Evolutionary conservation across 2,329 filamentous ascomycete species (phyloP), one percentile per base, ranked within the genome.

Genomic region (Hirsutella thompsonii): DNA sequence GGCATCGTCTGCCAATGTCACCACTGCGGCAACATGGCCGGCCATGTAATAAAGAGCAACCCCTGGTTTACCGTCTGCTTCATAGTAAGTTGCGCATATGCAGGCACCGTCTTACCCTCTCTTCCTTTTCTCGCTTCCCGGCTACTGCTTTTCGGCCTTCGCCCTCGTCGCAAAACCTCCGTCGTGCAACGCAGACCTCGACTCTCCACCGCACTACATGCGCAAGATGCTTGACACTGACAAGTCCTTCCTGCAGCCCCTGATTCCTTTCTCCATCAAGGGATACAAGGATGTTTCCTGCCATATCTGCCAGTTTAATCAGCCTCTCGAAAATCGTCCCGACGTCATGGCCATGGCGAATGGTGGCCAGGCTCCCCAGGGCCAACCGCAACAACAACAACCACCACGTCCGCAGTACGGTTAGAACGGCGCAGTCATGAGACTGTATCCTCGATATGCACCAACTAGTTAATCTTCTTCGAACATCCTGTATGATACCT

Each of bases 51-150:
- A 53, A 80, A 80, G 58, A 71, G 69, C 44, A 69, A 79, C 44
- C 76, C 77, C 34, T 87, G 81, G 79, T 88, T 88, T 54, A 88
- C 83, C 5, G 79, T 88, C 54, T 88, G 83, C 68, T 87, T 83
- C 61, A 61, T 87, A 40, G 76, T 79, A 60, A 53, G 72, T 64
- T 9, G 9, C 32, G 4, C 11, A 3, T 33, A n/a, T 5, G 14
- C 32, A 33, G 3, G 32, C 6, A 26, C 19, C 37, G 9, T 8
- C 8, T 36, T 40, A 26, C 28, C 10, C 16, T 5, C 16, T 5
- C 18, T 23, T 23, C 30, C 20, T 9, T 20, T 5, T 29, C 20
- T 20, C 16, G 10, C 30, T 35, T 16, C 21, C 35, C 5, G 5
- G 19, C 20, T 14, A 18, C 19, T 14, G 5, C 20, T 9, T 19